Conservation (phyloP, 306 rosid species). For the Trifolium subterraneum region DNA sequence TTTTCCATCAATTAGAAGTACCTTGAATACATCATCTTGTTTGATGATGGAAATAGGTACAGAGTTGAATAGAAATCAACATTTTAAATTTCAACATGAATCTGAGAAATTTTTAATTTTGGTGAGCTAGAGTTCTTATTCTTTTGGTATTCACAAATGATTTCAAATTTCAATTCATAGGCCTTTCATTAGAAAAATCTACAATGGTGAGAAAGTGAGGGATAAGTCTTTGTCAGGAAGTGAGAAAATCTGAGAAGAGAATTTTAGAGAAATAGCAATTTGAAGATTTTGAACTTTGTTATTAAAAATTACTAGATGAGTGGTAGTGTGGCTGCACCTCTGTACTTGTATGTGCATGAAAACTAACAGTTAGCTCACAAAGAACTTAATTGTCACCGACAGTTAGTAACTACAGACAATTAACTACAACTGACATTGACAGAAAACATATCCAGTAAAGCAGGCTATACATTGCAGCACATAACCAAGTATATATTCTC, state of each 20-base stretch:
- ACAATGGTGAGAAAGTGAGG: not conserved
- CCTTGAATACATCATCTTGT: not conserved
- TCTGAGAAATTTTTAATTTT: constrained; percentile 21
- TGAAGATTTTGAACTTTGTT: not conserved
- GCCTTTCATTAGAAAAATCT: not conserved
- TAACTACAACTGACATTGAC: not conserved
- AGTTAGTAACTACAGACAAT: not conserved
- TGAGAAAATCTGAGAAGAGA: not conserved
- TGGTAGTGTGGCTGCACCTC: not conserved
- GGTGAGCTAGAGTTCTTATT: constrained; percentile 2
- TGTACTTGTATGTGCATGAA: not conserved
- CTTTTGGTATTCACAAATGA: constrained; percentile 14
- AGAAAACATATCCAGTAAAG: not conserved
- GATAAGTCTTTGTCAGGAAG: not conserved
- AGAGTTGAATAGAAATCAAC: not conserved
- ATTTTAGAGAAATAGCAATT: not conserved
- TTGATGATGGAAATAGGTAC: constrained; percentile 16
- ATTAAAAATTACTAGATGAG: not conserved
- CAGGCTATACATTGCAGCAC: not conserved
- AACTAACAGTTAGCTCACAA: not conserved
- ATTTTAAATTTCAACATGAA: constrained; percentile 22
- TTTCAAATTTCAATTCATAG: not conserved
- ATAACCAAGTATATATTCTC: constrained; percentile 9
- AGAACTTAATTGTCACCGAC: not conserved
- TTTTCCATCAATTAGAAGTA: not conserved